Evolutionary conservation across 768 basidiomycete genomes (phyloP), one percentile per base, ranked within the genome.

Genomic region (Lyophyllum shimeji): DNA sequence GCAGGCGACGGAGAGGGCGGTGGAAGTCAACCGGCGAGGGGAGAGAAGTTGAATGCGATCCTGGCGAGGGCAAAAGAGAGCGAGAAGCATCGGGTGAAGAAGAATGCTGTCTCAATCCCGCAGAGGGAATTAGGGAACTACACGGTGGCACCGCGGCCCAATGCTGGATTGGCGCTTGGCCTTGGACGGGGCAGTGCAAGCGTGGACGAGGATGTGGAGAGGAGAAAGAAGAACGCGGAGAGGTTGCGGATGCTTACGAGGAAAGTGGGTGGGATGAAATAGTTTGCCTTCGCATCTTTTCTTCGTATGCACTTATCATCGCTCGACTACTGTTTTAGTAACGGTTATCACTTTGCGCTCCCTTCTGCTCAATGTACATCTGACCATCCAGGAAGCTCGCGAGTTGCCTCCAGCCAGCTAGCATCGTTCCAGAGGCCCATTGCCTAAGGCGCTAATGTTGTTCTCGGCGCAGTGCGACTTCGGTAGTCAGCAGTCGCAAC

Each of bases 21-120:
- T 5, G 64, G 37, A 31, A 69, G 71, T 31, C 72, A 39, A 24
- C 54, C 43, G 11, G 50, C 61, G 44, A 66, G 63, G 43, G 75
- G 73, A 7, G 86, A 88, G 65, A 79, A 80, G 64, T 76, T 90
- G 60, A 86, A 84, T 61, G 77, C 84, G 13, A 92, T 90, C 53
- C 73, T 89, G 53, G 86, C 84, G 9, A 77, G 84, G 51, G 87
- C 84, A 29, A 82, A 79, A 66, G 84, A 85, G 62, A 76, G 71
- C 56, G 90, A 93, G 63, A 89, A 83, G 75, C 77, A 81, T 46
- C 76, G 85, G 18, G 81, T 87, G 52, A 79, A 84, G 67, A 86
- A 83, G 78, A 90, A 94, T 53, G 89, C 89, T 2, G 93, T 94
- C 31, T 80, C 82, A 75, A 93, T 95, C 53, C 93, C 93, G 1